Evolutionary conservation across 257 asterid species (phyloP).

Genomic region (Solanum pimpinellifolium): DNA sequence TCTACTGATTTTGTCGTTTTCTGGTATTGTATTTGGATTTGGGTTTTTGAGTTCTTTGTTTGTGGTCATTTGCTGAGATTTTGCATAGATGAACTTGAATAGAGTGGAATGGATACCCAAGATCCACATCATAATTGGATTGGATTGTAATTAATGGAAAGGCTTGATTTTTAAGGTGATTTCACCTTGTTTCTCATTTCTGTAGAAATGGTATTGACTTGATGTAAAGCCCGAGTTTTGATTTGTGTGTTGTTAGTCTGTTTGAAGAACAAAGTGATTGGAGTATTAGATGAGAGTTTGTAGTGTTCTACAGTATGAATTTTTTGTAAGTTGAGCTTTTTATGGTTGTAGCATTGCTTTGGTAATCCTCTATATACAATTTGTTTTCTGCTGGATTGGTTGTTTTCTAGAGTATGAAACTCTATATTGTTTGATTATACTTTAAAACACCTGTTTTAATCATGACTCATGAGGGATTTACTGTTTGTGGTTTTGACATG

Average conservation of each 20-base stretch:
- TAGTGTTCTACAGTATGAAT: neutral
- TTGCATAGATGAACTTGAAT: neutral
- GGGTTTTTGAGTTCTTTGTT: neutral
- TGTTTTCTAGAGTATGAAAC: neutral
- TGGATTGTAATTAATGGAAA: neutral
- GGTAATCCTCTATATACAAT: neutral
- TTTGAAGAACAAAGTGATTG: neutral
- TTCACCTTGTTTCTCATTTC: neutral
- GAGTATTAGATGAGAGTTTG: neutral
- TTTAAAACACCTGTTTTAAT: neutral
- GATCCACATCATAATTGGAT: neutral
- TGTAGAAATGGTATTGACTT: neutral
- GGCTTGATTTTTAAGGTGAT: neutral
- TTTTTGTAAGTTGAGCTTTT: neutral
- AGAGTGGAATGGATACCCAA: neutral
- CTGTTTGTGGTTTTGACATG: neutral
- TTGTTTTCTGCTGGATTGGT: neutral
- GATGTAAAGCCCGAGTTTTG: neutral
- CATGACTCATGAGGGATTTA: neutral
- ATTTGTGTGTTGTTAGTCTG: neutral
- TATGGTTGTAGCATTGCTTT: neutral
- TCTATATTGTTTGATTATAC: neutral
- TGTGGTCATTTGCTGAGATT: neutral
- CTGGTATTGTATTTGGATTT: neutral
- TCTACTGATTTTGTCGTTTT: conserved; percentile 1